Base-by-base conservation (phyloP, 805 yeast genomes). In the Kodamaea kaohsiungensis region DNA sequence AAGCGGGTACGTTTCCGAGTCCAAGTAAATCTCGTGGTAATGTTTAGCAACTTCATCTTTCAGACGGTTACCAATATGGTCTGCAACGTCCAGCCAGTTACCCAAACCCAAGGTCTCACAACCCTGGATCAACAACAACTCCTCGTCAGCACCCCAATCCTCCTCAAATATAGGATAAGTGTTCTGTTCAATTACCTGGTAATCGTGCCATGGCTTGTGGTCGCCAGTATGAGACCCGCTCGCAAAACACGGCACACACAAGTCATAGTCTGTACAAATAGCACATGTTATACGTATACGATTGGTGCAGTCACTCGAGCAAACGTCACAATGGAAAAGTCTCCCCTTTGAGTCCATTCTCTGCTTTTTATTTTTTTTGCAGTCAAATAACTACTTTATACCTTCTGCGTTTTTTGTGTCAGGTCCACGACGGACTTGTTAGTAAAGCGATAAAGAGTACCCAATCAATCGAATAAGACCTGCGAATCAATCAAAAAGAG, bases 111-210 rank as follows among this genome's bases (percentile, higher is more conserved):
- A 80, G 8, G 89, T 87, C 69, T 95, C 97, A 45, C 96, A 87
- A 7, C 98, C 98, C 68, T 91, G 96, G 12, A 96, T 82, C 55
- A 95, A 75, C 33, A 90, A 77, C 53, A 92, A 67, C 70, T 95
- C 99, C 69, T 95, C 99, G 72, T 95, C 99, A 1, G 99, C 99
- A 38, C 99, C 99, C 98, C 99, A 95, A 53, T 87, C 92, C 53
- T 80, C 83, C 51, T 85, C 88, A 61, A 96, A 87, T 8, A 96
- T 89, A 0, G 99, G 99, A 65, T 90, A 93, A 2, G 96, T 88
- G 65, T 93, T 93, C 62, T 96, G 97, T 69, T 95, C 99, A 25
- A 93, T 86, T 13, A 95, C 89, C 64, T 85, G 83, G 68, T 95
- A 95, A 65, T 89, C 96, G 68, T 95, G 99, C 80, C 85, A 89